Percentiles rank a stretch among this genome's conserved stretches.
Evolutionary conservation across 352 stramenopile genomes (phyloP).

Genomic region (Pythium sp.): DNA sequence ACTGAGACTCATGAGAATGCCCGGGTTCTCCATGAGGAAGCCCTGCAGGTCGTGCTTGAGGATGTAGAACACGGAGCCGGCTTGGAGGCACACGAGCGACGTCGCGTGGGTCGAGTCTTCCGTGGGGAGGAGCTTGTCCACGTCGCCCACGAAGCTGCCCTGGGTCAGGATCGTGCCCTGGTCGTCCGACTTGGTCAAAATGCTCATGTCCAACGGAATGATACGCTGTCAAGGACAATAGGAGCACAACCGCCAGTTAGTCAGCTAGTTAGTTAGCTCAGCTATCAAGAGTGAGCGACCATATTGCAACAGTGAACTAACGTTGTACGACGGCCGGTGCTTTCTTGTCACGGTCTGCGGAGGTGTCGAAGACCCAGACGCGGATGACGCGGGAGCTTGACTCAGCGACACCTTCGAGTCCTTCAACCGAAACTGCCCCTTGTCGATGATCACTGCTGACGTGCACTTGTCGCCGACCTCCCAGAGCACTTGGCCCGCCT

Average conservation of each 20-base stretch:
- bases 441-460: conserved; percentile 76
- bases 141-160: conserved; percentile 64
- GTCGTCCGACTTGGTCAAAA: conserved; percentile 39
- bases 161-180: conserved; percentile 47
- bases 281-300: neutral
- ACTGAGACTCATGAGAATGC: conserved; percentile 72
- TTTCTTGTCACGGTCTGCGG: conserved; percentile 31
- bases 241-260: conserved; percentile 8
- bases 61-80: conserved; percentile 58
- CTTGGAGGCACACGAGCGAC: conserved; percentile 53
- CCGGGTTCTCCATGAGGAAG: conserved; percentile 73
- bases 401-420: conserved; percentile 33
- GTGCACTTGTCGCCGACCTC: conserved; percentile 58
- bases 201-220: conserved; percentile 53
- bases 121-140: conserved; percentile 55
- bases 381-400: neutral
- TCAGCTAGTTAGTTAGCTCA: conserved; percentile 7
- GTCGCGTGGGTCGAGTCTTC: conserved; percentile 58
- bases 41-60: conserved; percentile 64
- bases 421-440: conserved; percentile 68
- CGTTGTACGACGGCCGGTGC: conserved; percentile 50
- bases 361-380: conserved; percentile 13
- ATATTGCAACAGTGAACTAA: conserved; percentile 23
- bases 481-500: conserved; percentile 74
- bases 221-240: conserved; percentile 32